phyloP scores from a whole-genome alignment of 2,329 filamentous ascomycete genomes.

The Penicillium crustosum region DNA sequence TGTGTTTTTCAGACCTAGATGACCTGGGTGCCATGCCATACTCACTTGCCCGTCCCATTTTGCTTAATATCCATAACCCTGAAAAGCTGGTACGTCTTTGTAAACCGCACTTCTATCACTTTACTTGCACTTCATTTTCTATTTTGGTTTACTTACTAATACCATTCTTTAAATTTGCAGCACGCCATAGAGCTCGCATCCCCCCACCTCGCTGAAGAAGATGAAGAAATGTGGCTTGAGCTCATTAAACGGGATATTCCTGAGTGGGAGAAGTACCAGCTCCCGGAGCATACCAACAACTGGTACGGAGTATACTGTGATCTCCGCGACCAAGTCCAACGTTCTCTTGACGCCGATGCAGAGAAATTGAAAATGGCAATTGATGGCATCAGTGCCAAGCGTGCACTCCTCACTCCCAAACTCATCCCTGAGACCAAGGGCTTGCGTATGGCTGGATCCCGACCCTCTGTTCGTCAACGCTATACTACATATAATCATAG shows the following conservation, averaged over 20 bases:
- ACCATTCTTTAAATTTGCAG: slow-evolving; percentile 25
- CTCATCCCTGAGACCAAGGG: slow-evolving; percentile 47
- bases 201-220: slow-evolving; percentile 70
- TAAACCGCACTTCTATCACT: not conserved
- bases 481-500: slow-evolving; percentile 35
- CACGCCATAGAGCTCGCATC: slow-evolving; percentile 69
- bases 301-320: slow-evolving; percentile 79
- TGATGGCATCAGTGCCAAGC: slow-evolving; percentile 58
- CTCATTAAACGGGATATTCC: slow-evolving; percentile 79
- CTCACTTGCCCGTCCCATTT: slow-evolving; percentile 63
- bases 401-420: slow-evolving; percentile 57
- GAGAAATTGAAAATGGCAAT: slow-evolving; percentile 59
- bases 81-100: slow-evolving; percentile 62
- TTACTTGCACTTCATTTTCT: not conserved
- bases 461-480: slow-evolving; percentile 32
- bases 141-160: slow-evolving; percentile 4
- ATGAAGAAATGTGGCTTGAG: slow-evolving; percentile 71
- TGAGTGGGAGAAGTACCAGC: slow-evolving; percentile 63
- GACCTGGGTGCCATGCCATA: slow-evolving; percentile 73
- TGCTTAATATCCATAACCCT: slow-evolving; percentile 70
- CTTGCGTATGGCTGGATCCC: slow-evolving; percentile 30
- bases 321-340: slow-evolving; percentile 61
- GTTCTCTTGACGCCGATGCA: slow-evolving; percentile 59
- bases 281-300: slow-evolving; percentile 64
- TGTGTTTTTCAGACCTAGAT: slow-evolving; percentile 51